These are phyloP conservation scores for Hibiscus trionum DNA, from an alignment of 345 rosid species.

Conservation along the genomic window DNA sequence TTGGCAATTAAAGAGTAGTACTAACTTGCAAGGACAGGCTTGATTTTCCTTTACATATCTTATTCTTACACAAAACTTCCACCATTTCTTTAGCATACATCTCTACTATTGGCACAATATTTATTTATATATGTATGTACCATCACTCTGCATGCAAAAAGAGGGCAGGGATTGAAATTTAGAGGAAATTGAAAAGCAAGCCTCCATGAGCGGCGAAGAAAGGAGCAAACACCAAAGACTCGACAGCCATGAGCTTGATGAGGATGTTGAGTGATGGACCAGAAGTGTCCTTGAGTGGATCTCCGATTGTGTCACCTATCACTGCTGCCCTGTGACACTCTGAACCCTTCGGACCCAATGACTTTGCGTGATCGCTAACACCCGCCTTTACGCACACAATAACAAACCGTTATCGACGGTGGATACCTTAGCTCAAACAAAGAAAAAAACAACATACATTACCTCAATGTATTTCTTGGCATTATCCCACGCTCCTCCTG, in stretches of 20 bases:
- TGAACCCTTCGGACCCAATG: constrained; percentile 61
- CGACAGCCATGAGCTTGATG: constrained; percentile 75
- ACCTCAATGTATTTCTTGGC: constrained; percentile 76
- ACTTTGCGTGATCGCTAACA: constrained; percentile 44
- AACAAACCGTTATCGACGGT: too few species aligned
- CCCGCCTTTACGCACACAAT: constrained; percentile 35
- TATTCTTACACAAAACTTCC: too few species aligned
- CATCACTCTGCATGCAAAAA: too few species aligned
- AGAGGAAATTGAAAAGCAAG: constrained; percentile 46
- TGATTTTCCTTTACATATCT: too few species aligned
- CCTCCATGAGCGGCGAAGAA: constrained; percentile 69
- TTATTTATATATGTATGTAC: too few species aligned
- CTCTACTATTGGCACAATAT: too few species aligned
- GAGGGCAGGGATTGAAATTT: not conserved
- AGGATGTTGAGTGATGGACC: constrained; percentile 68
- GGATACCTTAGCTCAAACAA: too few species aligned
- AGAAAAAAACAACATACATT: too few species aligned
- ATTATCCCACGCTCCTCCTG: constrained; percentile 72
- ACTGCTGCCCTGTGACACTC: constrained; percentile 68
- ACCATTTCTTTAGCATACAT: too few species aligned
- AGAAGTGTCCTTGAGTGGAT: constrained; percentile 65
- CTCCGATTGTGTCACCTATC: constrained; percentile 67
- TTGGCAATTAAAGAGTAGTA: too few species aligned
- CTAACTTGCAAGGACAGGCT: too few species aligned
- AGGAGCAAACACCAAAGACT: constrained; percentile 63